Percentiles rank a stretch among this genome's conserved stretches.
phyloP scores from a whole-genome alignment of 2,329 filamentous ascomycete genomes.

The Meredithiella fracta region DNA sequence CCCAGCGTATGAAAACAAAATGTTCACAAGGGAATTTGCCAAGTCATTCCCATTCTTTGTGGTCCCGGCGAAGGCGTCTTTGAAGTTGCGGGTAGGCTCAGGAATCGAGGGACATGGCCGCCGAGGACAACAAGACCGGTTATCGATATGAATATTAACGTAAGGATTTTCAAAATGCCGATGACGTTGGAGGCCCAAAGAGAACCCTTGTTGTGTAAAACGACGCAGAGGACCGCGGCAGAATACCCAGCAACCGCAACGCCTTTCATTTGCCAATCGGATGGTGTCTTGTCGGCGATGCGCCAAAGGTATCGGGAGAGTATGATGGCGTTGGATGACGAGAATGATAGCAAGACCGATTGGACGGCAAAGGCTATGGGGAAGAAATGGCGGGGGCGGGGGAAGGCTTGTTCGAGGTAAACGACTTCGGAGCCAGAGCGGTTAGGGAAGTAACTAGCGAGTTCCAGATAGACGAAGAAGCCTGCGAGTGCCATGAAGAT shows the following conservation, averaged over 20 bases:
- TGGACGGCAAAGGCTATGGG: slow-evolving; percentile 49
- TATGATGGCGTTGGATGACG: slow-evolving; percentile 48
- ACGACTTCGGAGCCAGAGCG: slow-evolving; percentile 50
- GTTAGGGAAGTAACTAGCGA: slow-evolving; percentile 48
- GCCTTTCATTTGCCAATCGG: slow-evolving; percentile 49
- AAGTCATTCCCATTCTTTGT: slow-evolving; percentile 23
- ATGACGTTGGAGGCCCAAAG: slow-evolving; percentile 39
- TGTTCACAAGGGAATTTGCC: slow-evolving; percentile 36
- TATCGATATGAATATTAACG: slow-evolving; percentile 44
- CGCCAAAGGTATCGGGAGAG: slow-evolving; percentile 46
- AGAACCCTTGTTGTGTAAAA: slow-evolving; percentile 41
- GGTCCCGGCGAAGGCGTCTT: slow-evolving; percentile 22
- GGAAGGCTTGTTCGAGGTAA: slow-evolving; percentile 52
- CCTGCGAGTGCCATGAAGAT: slow-evolving; percentile 39
- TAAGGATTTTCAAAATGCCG: slow-evolving; percentile 42
- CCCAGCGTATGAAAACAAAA: slow-evolving; percentile 41
- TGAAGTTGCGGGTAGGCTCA: slow-evolving; percentile 23
- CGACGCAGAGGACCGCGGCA: slow-evolving; percentile 34
- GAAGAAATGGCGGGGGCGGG: slow-evolving; percentile 46
- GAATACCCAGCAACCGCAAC: slow-evolving; percentile 49
- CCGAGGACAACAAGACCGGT: slow-evolving; percentile 44
- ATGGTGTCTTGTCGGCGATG: slow-evolving; percentile 32
- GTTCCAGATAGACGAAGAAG: slow-evolving; percentile 45
- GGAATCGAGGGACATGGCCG: slow-evolving; percentile 21
- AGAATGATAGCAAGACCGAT: slow-evolving; percentile 46